Conservation (phyloP, 768 basidiomycete genomes). For the Termitomyces sp. region DNA sequence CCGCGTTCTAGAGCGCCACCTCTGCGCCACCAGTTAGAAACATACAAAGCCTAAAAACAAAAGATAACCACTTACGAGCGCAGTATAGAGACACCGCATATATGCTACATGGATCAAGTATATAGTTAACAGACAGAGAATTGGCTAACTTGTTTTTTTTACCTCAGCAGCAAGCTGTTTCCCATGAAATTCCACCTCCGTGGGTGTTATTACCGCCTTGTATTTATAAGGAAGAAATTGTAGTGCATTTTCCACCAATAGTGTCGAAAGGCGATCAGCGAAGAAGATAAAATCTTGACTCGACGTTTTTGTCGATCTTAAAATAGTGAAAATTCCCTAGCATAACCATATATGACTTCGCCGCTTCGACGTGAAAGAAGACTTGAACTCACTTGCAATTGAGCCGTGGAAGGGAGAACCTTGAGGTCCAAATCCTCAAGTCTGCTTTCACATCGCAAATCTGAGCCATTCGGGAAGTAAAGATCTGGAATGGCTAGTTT, state of each 20-base stretch:
- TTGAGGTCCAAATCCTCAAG: conserved; percentile 49
- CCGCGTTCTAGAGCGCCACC: conserved; percentile 91
- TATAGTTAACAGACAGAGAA: neutral
- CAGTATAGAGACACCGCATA: conserved; percentile 88
- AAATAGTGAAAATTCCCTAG: conserved; percentile 85
- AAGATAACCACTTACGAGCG: conserved; percentile 60
- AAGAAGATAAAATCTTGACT: conserved; percentile 93
- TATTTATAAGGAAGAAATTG: conserved; percentile 70
- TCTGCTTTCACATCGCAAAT: conserved; percentile 22
- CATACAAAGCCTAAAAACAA: neutral
- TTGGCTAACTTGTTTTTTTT: conserved; percentile 11
- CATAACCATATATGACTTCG: neutral
- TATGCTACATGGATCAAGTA: conserved; percentile 35
- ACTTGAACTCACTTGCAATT: conserved; percentile 53
- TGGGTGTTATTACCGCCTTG: conserved; percentile 63
- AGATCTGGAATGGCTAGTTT: conserved; percentile 58
- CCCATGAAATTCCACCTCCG: conserved; percentile 50
- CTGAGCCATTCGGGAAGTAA: conserved; percentile 25
- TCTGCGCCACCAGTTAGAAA: conserved; percentile 28
- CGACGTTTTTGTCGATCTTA: conserved; percentile 66
- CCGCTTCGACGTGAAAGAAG: neutral
- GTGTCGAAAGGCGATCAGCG: conserved; percentile 77
- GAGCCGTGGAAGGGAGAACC: conserved; percentile 72
- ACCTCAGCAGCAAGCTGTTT: conserved; percentile 59
- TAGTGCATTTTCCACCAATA: conserved; percentile 81